These are phyloP conservation scores for Endothia cerciana DNA, from an alignment of 2,329 filamentous ascomycete genomes.

Conservation along the genomic window DNA sequence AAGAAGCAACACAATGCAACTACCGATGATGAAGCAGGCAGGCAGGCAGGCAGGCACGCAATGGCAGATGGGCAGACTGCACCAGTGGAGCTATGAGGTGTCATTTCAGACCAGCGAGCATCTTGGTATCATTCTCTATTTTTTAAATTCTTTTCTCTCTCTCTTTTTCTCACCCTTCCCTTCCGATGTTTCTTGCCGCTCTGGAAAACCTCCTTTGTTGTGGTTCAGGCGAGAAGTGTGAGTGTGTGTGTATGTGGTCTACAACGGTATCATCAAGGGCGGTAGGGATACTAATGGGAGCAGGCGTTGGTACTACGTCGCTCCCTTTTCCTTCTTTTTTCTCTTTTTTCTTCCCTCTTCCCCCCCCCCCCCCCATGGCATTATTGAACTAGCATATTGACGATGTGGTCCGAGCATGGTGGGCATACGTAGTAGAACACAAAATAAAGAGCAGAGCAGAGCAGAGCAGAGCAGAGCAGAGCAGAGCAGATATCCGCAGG, in stretches of 20 bases:
- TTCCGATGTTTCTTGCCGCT: too few species aligned
- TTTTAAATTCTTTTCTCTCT: not conserved
- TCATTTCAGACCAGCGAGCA: constrained; percentile 27
- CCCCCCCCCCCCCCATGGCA: too few species aligned
- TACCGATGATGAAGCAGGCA: constrained; percentile 3
- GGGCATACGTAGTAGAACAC: not conserved
- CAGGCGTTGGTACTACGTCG: not conserved
- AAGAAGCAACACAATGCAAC: constrained; percentile 1
- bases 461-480: too few species aligned
- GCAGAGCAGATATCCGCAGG: too few species aligned
- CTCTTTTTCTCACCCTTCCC: too few species aligned
- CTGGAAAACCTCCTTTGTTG: too few species aligned
- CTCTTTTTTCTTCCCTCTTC: too few species aligned
- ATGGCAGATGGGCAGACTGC: constrained; percentile 21
- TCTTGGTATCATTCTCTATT: constrained; percentile 12
- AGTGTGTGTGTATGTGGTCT: not conserved
- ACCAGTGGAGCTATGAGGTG: constrained; percentile 27
- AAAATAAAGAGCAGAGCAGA: too few species aligned
- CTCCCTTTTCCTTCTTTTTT: not conserved
- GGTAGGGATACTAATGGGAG: not conserved
- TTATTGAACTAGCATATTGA: not conserved
- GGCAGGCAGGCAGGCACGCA: not conserved
- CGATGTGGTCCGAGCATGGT: not conserved
- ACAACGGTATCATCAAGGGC: not conserved
- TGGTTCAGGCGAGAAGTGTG: too few species aligned